phyloP scores from a whole-genome alignment of 2,329 filamentous ascomycete genomes.

The Macrophomina phaseolina region DNA sequence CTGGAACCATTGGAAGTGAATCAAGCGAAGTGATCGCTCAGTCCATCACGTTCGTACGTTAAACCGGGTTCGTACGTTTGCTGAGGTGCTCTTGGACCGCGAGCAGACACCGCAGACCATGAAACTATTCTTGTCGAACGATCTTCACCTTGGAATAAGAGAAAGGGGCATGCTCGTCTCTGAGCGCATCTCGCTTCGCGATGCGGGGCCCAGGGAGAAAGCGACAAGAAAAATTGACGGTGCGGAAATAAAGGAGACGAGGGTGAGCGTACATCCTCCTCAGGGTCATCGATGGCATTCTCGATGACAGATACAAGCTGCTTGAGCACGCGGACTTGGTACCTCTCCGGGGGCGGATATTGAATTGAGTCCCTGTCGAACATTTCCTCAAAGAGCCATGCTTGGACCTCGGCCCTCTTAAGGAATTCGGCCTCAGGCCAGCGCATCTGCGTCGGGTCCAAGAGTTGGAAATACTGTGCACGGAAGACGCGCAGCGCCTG shows the following conservation, averaged over 20 bases:
- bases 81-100: neutral
- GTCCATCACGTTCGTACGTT: neutral
- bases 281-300: constrained; percentile 76
- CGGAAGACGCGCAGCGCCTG: constrained; percentile 57
- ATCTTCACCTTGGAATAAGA: neutral
- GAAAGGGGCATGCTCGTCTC: neutral
- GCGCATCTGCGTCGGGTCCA: constrained; percentile 64
- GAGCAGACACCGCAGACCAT: neutral
- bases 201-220: neutral
- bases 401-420: constrained; percentile 66
- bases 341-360: constrained; percentile 69
- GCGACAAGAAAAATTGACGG: neutral
- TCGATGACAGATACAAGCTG: constrained; percentile 73
- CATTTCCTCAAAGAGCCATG: constrained; percentile 67
- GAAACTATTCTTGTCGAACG: constrained; percentile 4
- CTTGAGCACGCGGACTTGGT: constrained; percentile 76
- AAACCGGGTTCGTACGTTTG: constrained; percentile 6
- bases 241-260: constrained; percentile 22
- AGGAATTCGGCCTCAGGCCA: constrained; percentile 68
- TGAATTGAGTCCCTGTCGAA: constrained; percentile 65
- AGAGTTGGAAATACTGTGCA: constrained; percentile 80
- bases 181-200: constrained; percentile 12
- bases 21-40: neutral
- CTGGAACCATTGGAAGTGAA: neutral
- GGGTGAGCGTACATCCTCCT: constrained; percentile 77